Evolutionary conservation across 192 early-diverging fungal genomes (phyloP).

Genomic region (Gigaspora rosea): DNA sequence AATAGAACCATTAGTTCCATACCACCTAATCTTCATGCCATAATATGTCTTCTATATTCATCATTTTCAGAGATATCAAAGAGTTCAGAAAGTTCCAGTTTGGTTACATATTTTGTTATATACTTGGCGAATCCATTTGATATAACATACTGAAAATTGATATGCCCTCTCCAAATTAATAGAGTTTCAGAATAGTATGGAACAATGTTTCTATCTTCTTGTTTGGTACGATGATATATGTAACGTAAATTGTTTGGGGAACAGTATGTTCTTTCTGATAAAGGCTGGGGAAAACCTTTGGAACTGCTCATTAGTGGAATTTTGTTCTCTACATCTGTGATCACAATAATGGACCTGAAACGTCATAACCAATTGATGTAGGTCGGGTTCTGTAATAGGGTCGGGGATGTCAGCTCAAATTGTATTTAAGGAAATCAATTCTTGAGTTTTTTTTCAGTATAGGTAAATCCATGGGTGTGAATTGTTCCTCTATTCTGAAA

Average conservation of each 20-base stretch:
- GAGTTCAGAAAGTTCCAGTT: background rate
- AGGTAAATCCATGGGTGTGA: background rate
- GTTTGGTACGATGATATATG: background rate
- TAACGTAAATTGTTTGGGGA: background rate
- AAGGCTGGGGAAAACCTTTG: background rate
- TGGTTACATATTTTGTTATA: constrained; percentile 9
- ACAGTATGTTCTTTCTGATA: background rate
- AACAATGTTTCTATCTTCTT: background rate
- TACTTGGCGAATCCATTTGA: background rate
- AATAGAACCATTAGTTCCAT: background rate
- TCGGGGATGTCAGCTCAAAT: background rate
- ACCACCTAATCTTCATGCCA: background rate
- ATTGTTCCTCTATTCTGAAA: constrained; percentile 6
- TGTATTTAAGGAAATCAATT: background rate
- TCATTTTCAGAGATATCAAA: background rate
- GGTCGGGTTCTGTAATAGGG: background rate
- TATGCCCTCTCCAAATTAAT: background rate
- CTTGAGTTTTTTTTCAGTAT: background rate
- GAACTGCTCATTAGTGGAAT: background rate
- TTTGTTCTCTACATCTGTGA: background rate
- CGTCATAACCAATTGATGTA: background rate
- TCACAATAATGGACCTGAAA: background rate
- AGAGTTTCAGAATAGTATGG: background rate
- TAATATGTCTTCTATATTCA: background rate
- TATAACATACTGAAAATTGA: constrained; percentile 4